Percentiles rank a stretch among this genome's conserved stretches.
Conservation (phyloP, 2,329 filamentous ascomycete species). For the Apiospora marii region DNA sequence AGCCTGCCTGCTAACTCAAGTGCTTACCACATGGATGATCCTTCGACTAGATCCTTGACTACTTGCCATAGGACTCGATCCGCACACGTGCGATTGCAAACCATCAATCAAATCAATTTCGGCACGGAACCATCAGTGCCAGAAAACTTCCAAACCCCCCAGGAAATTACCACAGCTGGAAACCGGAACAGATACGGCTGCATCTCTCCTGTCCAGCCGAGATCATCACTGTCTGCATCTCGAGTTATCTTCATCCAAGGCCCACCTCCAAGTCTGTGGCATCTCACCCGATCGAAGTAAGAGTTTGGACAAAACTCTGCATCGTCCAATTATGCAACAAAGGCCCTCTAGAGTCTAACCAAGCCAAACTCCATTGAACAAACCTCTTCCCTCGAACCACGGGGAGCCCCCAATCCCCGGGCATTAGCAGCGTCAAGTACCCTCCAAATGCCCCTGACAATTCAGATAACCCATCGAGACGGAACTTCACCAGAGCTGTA, state of each 20-base stretch:
- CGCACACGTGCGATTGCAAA: background rate
- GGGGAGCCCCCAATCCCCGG: background rate
- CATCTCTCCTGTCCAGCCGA: background rate
- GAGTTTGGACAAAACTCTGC: background rate
- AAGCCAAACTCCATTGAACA: background rate
- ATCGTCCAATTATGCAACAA: background rate
- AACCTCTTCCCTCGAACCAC: background rate
- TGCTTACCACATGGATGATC: constrained; percentile 1
- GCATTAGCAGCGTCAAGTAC: background rate
- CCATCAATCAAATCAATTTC: background rate
- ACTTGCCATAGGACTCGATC: background rate
- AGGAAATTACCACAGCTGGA: background rate
- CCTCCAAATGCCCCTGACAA: background rate
- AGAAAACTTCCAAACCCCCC: background rate
- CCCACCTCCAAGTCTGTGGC: background rate
- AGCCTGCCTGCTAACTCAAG: background rate
- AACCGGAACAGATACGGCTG: background rate
- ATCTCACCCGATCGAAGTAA: background rate
- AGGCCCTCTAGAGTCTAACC: background rate
- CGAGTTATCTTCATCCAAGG: background rate
- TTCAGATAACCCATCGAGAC: background rate
- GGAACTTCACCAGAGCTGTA: background rate
- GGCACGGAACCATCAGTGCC: background rate
- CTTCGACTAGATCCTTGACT: background rate
- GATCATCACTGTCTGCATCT: background rate